Evolutionary conservation across 2,329 filamentous ascomycete genomes (phyloP).

Genomic region (Fusarium keratoplasticum): DNA sequence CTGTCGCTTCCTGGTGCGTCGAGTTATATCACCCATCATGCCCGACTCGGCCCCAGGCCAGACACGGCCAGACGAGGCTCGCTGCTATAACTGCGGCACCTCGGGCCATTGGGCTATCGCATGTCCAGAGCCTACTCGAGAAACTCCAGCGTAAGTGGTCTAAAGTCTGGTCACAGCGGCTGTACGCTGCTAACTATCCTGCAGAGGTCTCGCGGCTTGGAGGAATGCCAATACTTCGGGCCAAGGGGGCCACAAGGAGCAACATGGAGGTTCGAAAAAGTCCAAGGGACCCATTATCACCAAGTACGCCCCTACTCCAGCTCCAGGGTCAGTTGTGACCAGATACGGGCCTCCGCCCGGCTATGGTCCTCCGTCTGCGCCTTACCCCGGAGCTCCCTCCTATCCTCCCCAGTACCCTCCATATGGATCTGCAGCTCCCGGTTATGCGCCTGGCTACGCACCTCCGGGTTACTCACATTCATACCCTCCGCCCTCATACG

Average conservation of each 20-base stretch:
- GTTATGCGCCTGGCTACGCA: conserved; percentile 44
- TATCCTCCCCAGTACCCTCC: conserved; percentile 39
- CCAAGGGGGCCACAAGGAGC: conserved; percentile 44
- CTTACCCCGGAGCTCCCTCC: conserved; percentile 41
- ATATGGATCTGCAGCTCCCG: conserved; percentile 35
- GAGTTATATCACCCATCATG: conserved; percentile 38
- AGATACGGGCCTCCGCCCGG: conserved; percentile 42
- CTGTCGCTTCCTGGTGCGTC: neutral
- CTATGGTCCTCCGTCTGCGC: conserved; percentile 39
- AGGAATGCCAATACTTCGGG: conserved; percentile 47
- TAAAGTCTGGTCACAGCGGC: neutral
- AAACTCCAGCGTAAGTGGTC: conserved; percentile 62
- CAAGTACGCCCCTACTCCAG: conserved; percentile 48
- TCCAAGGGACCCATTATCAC: conserved; percentile 51
- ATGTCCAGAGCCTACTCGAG: conserved; percentile 63
- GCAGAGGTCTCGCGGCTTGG: conserved; percentile 52
- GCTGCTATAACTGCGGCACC: conserved; percentile 67
- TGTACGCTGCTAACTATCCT: conserved; percentile 18
- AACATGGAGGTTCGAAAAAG: conserved; percentile 47
- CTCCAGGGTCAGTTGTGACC: conserved; percentile 19
- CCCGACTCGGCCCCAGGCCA: conserved; percentile 45
- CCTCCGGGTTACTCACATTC: conserved; percentile 41
- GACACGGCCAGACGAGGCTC: conserved; percentile 50
- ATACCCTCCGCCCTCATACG: conserved; percentile 40
- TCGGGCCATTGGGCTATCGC: conserved; percentile 64